Evolutionary conservation across 2,329 filamentous ascomycete genomes (phyloP), one percentile per base, ranked within the genome.

Genomic region (Paraconiothyrium brasiliense): DNA sequence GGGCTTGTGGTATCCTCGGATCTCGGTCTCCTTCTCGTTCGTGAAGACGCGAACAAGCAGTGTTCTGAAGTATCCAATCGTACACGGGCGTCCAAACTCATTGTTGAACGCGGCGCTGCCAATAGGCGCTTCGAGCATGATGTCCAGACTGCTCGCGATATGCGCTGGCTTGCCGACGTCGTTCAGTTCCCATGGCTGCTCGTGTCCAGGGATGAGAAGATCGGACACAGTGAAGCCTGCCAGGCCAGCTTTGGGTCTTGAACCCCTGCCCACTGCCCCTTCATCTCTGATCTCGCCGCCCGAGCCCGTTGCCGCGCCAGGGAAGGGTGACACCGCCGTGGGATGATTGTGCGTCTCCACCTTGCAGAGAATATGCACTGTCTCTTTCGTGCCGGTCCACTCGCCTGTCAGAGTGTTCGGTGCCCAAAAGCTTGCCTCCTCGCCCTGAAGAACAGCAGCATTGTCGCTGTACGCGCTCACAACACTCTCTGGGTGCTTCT

Each of bases 331-430:
- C 57, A 99, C 96, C 9, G 94, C 94, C 6, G 95, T 98, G 2
- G 94, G 94, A 75, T 98, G 94, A 79, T 98, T 98, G 82, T 98
- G 94, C 1, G 95, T 98, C 82, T 99, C 95, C 54, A 98, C 95
- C 82, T 99, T 99, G 77, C 90, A 90, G 51, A 99, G 83, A 70
- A 94, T 91, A 76, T 97, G 92, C 22, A 97, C 90, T 27, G 88
- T 84, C 81, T 99, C 95, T 72, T 92, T 95, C 22, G 87, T 92
- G 62, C 94, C 87, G 71, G 86, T 91, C 94, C 94, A 99, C 69
- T 92, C 90, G 34, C 94, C 92, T 4, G 92, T 97, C 41, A 89
- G 85, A 69, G 93, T 90, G 73, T 95, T 92, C 4, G 95, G 95
- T 0, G 93, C 91, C 94, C 94, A 98, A 75, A 92, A 91, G 66